Evolutionary conservation across 805 yeast genomes (phyloP), one percentile per base, ranked within the genome.

Genomic region (Spathaspora girioi): DNA sequence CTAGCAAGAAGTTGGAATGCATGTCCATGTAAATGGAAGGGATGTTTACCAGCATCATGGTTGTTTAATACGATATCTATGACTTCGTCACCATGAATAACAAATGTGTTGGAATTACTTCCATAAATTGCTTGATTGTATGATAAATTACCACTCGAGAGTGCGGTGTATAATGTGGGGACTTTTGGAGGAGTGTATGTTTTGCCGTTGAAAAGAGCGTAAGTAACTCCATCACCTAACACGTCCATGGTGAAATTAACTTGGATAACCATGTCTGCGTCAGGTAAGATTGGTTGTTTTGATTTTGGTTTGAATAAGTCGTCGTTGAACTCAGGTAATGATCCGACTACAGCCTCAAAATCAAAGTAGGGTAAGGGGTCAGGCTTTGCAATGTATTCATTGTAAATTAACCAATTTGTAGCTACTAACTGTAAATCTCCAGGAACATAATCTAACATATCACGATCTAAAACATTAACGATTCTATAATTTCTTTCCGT

Each of bases 11-110:
- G 77, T 73, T 93, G 97, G 88, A 92, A 93, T 47, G 69, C 81
- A 68, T 87, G 94, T 48, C 99, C 99, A 74, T 93, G 99, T 66
- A 93, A 75, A 73, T 93, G 99, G 94, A 93, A 93, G 29, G 99
- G 98, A 75, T 93, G 99, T 60, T 78, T 86, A 66, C 98, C 97
- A 5, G 96, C 82, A 69, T 93, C 99, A 54, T 73, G 72, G 70
- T 91, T 92, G 76, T 93, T 93, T 43, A 93, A 63, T 6, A 89
- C 87, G 59, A 93, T 80, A 65, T 93, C 96, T 32, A 93, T 80
- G 52, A 87, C 74, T 60, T 79, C 88, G 62, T 78, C 79, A 59
- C 83, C 77, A 57, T 82, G 80, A 52, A 93, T 72, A 14, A 93
- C 89, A 64, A 79, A 76, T 0, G 97, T 61, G 64, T 92, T 78